phyloP scores from a whole-genome alignment of 1,284 basidiomycete species.

The Lentinula novae-zelandiae region DNA sequence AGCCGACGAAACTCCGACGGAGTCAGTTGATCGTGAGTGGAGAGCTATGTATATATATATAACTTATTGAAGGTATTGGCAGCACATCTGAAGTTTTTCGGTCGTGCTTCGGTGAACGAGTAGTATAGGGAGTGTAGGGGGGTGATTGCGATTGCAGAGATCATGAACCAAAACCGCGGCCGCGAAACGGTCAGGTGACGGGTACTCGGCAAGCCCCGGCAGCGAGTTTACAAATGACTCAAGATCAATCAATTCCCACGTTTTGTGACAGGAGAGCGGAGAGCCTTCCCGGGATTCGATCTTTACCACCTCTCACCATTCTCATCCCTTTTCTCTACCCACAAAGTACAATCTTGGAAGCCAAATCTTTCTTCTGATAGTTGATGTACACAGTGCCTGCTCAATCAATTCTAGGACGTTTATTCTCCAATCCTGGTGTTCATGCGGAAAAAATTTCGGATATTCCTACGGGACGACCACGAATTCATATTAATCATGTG shows the following conservation, averaged over 20 bases:
- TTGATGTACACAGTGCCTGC: conserved; percentile 15
- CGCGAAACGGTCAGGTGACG: background rate
- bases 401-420: conserved; percentile 13
- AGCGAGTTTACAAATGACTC: background rate
- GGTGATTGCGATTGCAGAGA: background rate
- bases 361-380: conserved; percentile 2
- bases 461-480: conserved; percentile 2
- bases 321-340: background rate
- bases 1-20: too few relatives aligned
- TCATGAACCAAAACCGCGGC: background rate
- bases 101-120: background rate
- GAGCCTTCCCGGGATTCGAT: background rate
- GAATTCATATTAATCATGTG: conserved; percentile 9
- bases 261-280: background rate
- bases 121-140: background rate
- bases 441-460: background rate
- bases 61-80: too few relatives aligned
- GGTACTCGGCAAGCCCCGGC: background rate
- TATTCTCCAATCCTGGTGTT: conserved; percentile 4
- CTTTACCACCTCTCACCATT: background rate
- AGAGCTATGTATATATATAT: too few relatives aligned
- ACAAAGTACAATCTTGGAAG: background rate
- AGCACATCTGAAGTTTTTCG: background rate
- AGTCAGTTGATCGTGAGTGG: background rate
- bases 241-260: background rate